phyloP scores from a whole-genome alignment of 1,284 basidiomycete species.

The Cutaneotrichosporon curvatum region DNA sequence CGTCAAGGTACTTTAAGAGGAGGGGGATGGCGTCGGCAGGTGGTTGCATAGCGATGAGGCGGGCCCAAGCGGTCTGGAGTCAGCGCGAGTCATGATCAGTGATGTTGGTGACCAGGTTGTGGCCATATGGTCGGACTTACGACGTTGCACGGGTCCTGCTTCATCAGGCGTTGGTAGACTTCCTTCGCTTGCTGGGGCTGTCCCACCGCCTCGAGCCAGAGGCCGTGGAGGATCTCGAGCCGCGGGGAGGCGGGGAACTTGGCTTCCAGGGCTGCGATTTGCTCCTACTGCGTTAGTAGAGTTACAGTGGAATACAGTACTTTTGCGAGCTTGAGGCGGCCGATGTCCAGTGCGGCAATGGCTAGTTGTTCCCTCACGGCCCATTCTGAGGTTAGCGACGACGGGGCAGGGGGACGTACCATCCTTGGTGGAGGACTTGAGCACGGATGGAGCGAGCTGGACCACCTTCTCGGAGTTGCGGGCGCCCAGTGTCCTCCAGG shows the following conservation, averaged over 20 bases:
- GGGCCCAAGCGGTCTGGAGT: neutral
- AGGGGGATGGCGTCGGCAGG: constrained; percentile 58
- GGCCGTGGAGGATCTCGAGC: constrained; percentile 73
- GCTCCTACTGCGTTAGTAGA: constrained; percentile 48
- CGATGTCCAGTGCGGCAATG: constrained; percentile 77
- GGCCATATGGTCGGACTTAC: constrained; percentile 51
- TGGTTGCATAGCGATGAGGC: neutral
- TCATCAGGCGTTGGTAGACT: constrained; percentile 59
- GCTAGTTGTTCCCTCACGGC: constrained; percentile 80
- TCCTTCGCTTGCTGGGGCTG: constrained; percentile 41
- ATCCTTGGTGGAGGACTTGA: constrained; percentile 30
- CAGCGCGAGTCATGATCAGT: neutral
- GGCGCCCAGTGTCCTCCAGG: constrained; percentile 60
- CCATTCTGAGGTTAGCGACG: constrained; percentile 56
- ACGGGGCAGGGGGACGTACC: constrained; percentile 17
- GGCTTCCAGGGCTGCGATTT: constrained; percentile 59
- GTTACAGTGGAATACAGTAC: constrained; percentile 46
- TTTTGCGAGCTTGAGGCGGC: constrained; percentile 69
- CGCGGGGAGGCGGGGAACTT: constrained; percentile 78
- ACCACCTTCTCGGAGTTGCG: constrained; percentile 66
- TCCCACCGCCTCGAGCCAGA: constrained; percentile 70
- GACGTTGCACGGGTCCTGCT: constrained; percentile 64
- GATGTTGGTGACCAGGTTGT: neutral
- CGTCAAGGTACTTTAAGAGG: constrained; percentile 75
- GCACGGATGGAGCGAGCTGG: constrained; percentile 55